Conservation (phyloP, 2,329 filamentous ascomycete genomes). For the Diaporthe citri region DNA sequence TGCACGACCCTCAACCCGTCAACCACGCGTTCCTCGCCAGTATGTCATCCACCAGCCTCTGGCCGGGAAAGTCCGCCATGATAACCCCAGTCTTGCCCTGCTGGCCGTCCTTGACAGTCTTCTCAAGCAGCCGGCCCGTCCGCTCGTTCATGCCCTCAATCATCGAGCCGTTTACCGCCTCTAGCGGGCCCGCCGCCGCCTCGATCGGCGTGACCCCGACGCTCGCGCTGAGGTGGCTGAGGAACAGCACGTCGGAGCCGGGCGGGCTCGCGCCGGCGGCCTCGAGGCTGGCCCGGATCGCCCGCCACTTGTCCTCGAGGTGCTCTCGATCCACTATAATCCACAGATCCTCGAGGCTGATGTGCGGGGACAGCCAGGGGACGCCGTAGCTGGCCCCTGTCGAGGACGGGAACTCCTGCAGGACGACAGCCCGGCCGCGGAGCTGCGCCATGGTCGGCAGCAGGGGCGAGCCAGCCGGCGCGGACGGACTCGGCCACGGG, state of each 20-base stretch:
- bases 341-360: constrained; percentile 62
- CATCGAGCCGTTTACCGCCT: constrained; percentile 49
- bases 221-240: constrained; percentile 62
- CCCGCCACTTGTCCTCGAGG: constrained; percentile 61
- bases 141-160: constrained; percentile 63
- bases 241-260: constrained; percentile 50
- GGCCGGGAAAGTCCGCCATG: constrained; percentile 63
- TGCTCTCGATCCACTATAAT: constrained; percentile 57
- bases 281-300: constrained; percentile 56
- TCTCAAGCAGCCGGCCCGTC: constrained; percentile 58
- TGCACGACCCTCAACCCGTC: constrained; percentile 21
- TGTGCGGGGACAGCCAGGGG: constrained; percentile 58
- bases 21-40: constrained; percentile 55
- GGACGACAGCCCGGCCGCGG: constrained; percentile 60
- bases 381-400: constrained; percentile 55
- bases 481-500: constrained; percentile 20
- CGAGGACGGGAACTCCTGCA: constrained; percentile 59
- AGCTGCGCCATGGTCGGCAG: constrained; percentile 60
- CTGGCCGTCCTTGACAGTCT: constrained; percentile 23
- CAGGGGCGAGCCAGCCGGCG: constrained; percentile 38
- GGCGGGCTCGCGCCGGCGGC: constrained; percentile 53
- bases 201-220: constrained; percentile 63
- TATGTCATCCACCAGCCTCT: constrained; percentile 56
- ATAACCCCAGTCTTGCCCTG: constrained; percentile 57
- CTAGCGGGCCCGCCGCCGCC: constrained; percentile 59